Evolutionary conservation across 176 grass and related monocot species (phyloP), one percentile per base, ranked within the genome.

Genomic region (Rhynchospora pubera): DNA sequence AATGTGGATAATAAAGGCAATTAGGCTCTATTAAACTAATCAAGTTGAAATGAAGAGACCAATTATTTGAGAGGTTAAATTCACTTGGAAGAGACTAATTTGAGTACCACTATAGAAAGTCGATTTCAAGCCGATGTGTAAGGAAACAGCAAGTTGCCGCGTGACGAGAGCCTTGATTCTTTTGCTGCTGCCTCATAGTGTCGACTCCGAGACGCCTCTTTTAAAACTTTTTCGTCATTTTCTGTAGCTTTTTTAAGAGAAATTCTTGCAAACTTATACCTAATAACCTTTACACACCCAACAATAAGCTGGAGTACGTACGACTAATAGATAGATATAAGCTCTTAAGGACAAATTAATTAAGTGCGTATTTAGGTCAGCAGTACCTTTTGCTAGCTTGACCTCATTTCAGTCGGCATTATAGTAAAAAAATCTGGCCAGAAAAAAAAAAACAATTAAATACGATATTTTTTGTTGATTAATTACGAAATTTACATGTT

Each of bases 101-200:
- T 65, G 42, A 42, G 22, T 52, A 79, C 42, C 60, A 77, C 72
- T 77, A 19, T 55, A 55, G 28, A 43, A 43, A 7, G 75, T 83
- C 71, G 6, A 10, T 77, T 72, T 89, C 82, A 77, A 70, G 84
- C 15, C 22, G 85, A 79, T 48, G 57, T 74, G 48, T 58, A 84
- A 83, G 28, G 58, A 28, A 77, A 22, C 10, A 61, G 74, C 65
- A 45, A 65, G 77, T 67, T 65, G 82, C 83, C 63, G 70, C 87
- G 59, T 90, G 90, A 92, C 78, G 86, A 75, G 15, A 62, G 73
- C 88, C 84, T 88, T 92, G 57, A 92, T 87, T 81, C 89, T 85
- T 94, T 82, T 71, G 77, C 77, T 88, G 84, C 60, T 2, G 65
- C 23, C 14, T 69, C 32, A 7, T 53, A 87, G 85, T 73, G 62